These are phyloP conservation scores for Osmozyma mogii DNA, from an alignment of 805 yeast genomes.

Conservation along the genomic window DNA sequence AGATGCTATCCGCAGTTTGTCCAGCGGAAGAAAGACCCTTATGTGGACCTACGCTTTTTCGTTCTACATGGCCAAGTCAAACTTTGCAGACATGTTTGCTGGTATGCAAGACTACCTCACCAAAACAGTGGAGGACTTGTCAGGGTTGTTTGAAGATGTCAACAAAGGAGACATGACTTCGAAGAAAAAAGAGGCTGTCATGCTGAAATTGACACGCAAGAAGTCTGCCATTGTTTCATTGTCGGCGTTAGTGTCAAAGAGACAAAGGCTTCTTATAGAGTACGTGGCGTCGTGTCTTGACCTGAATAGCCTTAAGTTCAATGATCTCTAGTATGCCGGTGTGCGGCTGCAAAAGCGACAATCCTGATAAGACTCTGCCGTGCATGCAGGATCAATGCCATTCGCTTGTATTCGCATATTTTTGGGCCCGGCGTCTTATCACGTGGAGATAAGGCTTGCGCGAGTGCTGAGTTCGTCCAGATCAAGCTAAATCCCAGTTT, in stretches of 20 bases:
- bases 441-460: neutral
- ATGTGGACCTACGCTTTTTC: conserved; percentile 90
- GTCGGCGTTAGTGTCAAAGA: conserved; percentile 32
- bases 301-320: conserved; percentile 22
- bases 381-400: too few relatives aligned
- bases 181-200: conserved; percentile 14
- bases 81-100: conserved; percentile 58
- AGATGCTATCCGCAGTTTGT: conserved; percentile 58
- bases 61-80: conserved; percentile 49
- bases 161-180: conserved; percentile 20
- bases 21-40: conserved; percentile 64
- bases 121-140: conserved; percentile 60
- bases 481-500: neutral
- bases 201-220: conserved; percentile 26
- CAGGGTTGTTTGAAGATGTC: conserved; percentile 47
- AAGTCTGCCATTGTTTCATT: conserved; percentile 35
- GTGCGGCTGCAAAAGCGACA: neutral
- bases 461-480: neutral
- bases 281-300: conserved; percentile 36
- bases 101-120: conserved; percentile 59
- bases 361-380: conserved; percentile 1
- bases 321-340: neutral
- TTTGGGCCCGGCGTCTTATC: neutral
- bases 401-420: too few relatives aligned
- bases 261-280: conserved; percentile 35